Evolutionary conservation across 768 basidiomycete genomes (phyloP), one percentile per base, ranked within the genome.

Genomic region (Lactifluus echinatus): DNA sequence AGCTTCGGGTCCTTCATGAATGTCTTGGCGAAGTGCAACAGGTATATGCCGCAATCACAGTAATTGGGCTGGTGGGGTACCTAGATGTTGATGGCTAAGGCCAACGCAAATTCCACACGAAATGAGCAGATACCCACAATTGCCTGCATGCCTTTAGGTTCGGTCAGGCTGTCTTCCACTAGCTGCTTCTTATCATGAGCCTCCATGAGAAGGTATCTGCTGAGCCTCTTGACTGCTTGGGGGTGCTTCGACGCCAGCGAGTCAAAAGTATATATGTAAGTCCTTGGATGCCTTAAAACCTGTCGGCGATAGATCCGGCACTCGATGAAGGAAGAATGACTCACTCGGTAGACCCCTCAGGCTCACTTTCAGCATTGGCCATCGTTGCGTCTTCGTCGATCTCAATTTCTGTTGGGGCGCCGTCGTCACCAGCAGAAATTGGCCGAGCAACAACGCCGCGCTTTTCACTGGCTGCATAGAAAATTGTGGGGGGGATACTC

Each of bases 21-120:
- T 0, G 80, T 81, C 63, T 83, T 75, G 8, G 85, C 87, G 50
- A 91, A 91, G 66, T 98, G 93, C 11, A 98, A 74, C 12, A 98
- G 76, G 69, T 90, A 99, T 28, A 96, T 68, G 6, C 96, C 96
- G 63, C 96, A 99, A 68, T 97, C 94, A 66, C 85, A 89, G 61
- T 76, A 89, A 67, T 98, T 97, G 15, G 83, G 82, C 67, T 99
- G 96, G 23, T 75, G 73, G 3, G 95, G 95, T 3, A 93, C 90
- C 91, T 95, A 62, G 3, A 28, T 29, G 31, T 37, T 11, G 12
- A 4, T 42, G 15, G 34, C 12, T 54, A 21, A 53, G 17, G 12
- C 15, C 14, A 33, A 36, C 33, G 39, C 15, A 31, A 33, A 24
- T 11, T 37, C 12, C 10, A 45, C n/a, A 17, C 19, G 3, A 29